Percentiles rank a stretch among this genome's conserved stretches.
phyloP scores from a whole-genome alignment of 2,329 filamentous ascomycete species.

The Moelleriella libera region DNA sequence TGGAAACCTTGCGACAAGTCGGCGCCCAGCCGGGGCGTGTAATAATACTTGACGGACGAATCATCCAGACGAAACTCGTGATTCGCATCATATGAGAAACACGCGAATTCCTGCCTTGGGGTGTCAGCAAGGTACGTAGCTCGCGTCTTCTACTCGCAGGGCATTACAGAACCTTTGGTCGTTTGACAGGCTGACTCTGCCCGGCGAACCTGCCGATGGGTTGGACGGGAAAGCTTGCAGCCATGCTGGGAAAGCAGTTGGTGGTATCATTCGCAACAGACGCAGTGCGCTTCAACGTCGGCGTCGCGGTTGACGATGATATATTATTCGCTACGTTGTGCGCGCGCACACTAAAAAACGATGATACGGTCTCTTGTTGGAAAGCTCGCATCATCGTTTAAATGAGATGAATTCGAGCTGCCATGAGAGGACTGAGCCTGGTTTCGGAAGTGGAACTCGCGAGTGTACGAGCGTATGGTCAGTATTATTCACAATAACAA shows the following conservation, averaged over 20 bases:
- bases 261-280: conserved; percentile 10
- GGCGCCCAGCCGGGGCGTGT: conserved; percentile 55
- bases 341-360: too few relatives aligned
- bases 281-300: conserved; percentile 1
- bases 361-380: too few relatives aligned
- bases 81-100: conserved; percentile 83
- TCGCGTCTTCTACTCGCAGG: too few relatives aligned
- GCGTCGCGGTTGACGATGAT: too few relatives aligned
- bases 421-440: too few relatives aligned
- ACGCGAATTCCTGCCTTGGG: conserved; percentile 65
- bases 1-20: conserved; percentile 74
- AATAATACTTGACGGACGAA: conserved; percentile 77
- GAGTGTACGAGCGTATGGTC: too few relatives aligned
- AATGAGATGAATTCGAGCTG: too few relatives aligned
- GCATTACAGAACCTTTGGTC: conserved; percentile 45
- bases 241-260: conserved; percentile 10
- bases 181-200: conserved; percentile 54
- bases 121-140: background rate
- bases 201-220: conserved; percentile 57
- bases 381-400: too few relatives aligned
- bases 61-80: conserved; percentile 65
- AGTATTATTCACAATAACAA: too few relatives aligned
- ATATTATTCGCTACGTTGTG: too few relatives aligned
- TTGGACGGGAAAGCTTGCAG: conserved; percentile 46
- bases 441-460: too few relatives aligned